These are phyloP conservation scores for Blumeriella jaapii DNA, from an alignment of 2,329 filamentous ascomycete species.

Conservation along the genomic window DNA sequence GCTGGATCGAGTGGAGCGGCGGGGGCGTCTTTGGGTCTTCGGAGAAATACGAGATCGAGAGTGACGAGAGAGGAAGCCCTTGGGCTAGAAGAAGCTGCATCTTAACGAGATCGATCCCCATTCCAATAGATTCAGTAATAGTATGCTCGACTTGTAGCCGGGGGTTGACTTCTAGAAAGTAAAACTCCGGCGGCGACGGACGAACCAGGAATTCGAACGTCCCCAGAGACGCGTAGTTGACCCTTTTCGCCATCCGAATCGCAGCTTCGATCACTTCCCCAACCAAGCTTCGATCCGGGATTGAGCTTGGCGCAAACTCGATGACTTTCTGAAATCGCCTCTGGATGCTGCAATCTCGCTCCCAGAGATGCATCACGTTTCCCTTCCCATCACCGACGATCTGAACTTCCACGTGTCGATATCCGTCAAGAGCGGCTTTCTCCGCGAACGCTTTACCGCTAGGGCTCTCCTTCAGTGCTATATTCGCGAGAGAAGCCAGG, in stretches of 20 bases:
- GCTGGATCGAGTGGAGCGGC: conserved; percentile 32
- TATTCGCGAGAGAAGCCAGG: conserved; percentile 39
- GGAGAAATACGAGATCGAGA: conserved; percentile 26
- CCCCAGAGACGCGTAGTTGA: conserved; percentile 46
- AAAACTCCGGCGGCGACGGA: conserved; percentile 33
- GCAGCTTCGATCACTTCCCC: conserved; percentile 33
- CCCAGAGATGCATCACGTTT: conserved; percentile 31
- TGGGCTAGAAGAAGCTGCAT: conserved; percentile 29
- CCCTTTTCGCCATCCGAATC: conserved; percentile 39
- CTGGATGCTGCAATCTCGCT: conserved; percentile 41
- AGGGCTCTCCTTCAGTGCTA: conserved; percentile 51
- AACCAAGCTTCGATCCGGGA: conserved; percentile 35
- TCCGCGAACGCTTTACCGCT: conserved; percentile 47
- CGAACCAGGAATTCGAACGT: conserved; percentile 55
- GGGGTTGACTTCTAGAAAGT: conserved; percentile 25
- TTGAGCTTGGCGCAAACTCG: conserved; percentile 54
- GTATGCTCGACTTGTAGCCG: conserved; percentile 26
- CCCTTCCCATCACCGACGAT: conserved; percentile 41
- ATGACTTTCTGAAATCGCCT: conserved; percentile 40
- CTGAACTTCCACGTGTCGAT: conserved; percentile 41
- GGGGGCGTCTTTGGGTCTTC: conserved; percentile 26
- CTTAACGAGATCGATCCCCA: conserved; percentile 25
- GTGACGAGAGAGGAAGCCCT: conserved; percentile 23
- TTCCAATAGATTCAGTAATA: conserved; percentile 29
- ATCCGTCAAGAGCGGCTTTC: conserved; percentile 45